These are phyloP conservation scores for Thermothelomyces thermophilus DNA, from an alignment of 2,329 filamentous ascomycete species.

Conservation along the genomic window DNA sequence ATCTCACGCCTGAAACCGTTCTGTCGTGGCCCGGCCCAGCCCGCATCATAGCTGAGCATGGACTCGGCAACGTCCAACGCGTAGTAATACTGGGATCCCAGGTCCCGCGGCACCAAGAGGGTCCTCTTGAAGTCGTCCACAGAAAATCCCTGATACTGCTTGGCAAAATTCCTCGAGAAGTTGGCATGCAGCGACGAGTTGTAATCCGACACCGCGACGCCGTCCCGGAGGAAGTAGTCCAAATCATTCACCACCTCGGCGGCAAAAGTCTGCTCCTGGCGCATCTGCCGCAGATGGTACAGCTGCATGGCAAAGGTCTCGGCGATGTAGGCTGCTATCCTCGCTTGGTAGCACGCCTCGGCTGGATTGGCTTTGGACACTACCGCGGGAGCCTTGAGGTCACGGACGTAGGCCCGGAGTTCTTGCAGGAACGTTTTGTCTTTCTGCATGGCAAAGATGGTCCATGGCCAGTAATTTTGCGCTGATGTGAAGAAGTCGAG, in stretches of 20 bases:
- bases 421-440: slow-evolving; percentile 67
- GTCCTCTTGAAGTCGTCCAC: slow-evolving; percentile 79
- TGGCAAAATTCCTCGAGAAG: slow-evolving; percentile 75
- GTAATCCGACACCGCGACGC: slow-evolving; percentile 71
- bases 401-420: slow-evolving; percentile 62
- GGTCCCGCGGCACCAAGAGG: slow-evolving; percentile 52
- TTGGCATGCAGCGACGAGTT: slow-evolving; percentile 83
- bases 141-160: slow-evolving; percentile 65
- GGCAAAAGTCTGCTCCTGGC: slow-evolving; percentile 57
- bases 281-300: slow-evolving; percentile 74
- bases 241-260: slow-evolving; percentile 68
- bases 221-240: slow-evolving; percentile 72
- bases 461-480: slow-evolving; percentile 95
- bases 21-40: slow-evolving; percentile 64
- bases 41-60: slow-evolving; percentile 69
- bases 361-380: slow-evolving; percentile 50
- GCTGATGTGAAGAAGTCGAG: slow-evolving; percentile 82
- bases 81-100: slow-evolving; percentile 80
- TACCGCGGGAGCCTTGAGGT: slow-evolving; percentile 45
- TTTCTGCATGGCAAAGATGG: slow-evolving; percentile 70
- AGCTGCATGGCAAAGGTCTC: slow-evolving; percentile 89
- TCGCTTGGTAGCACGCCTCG: slow-evolving; percentile 55
- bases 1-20: slow-evolving; percentile 79
- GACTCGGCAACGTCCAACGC: slow-evolving; percentile 67
- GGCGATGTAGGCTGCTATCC: slow-evolving; percentile 73